Base-by-base conservation (phyloP, 2,329 filamentous ascomycete species). In the Penicillium polonicum region DNA sequence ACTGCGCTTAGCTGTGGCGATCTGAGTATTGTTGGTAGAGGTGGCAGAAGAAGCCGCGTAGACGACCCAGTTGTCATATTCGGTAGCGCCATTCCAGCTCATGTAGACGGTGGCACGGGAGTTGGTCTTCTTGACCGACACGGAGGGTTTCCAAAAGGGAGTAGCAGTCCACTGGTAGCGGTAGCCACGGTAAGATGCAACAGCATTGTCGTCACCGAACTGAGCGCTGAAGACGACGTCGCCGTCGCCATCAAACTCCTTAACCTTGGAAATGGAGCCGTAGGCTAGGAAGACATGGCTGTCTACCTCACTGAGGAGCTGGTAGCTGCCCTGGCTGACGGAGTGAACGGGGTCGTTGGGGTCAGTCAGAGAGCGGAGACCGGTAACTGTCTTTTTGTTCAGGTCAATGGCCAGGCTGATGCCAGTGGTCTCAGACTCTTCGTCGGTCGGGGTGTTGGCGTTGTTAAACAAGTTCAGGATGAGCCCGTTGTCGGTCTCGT, bases 71-170 rank as follows among this genome's bases (percentile, higher is more conserved):
- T 61, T 64, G 38, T 66, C 64, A 48, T 66, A 64, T 31, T 75
- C 73, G 0, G 73, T 76, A 9, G 73, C 74, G 15, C 74, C 73
- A 38, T 73, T 73, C 73, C 74, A 76, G 60, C 74, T 76, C 68
- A 76, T 74, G 58, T 71, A 73, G 6, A 74, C 59, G 2, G 54
- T 56, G n/a, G 35, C 49, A 27, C 27, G 50, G 5, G 31, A 27
- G 5, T 38, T 44, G 12, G 57, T 58, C 8, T 35, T 48, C 9
- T 52, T 41, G 9, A 62, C 52, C 10, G 58, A 48, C 27, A 57
- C 49, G 17, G 62, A 62, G 9, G 67, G 67, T 10, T 60, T 56
- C 60, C 55, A 63, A 46, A 60, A 60, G 4, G 65, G 67, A 13
- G 59, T 60, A 4, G 61, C 67, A 10, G 48, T 51, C 67, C 67